Percentiles rank a stretch among this genome's conserved stretches.
phyloP scores from a whole-genome alignment of 2,329 filamentous ascomycete species.

The Daldinia eschscholtzii region DNA sequence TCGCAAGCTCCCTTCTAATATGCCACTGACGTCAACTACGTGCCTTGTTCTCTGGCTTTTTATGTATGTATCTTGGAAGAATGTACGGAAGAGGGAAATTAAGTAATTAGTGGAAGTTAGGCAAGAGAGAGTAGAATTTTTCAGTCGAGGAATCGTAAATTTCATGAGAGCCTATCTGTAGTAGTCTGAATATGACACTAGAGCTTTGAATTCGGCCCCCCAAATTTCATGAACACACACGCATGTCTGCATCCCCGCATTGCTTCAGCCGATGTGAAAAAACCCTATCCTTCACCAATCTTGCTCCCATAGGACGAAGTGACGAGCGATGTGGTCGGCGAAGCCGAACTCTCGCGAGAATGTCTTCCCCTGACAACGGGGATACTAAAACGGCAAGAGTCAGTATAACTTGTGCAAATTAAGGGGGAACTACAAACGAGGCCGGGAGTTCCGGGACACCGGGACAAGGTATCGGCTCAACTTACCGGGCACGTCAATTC shows the following conservation, averaged over 20 bases:
- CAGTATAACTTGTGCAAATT: not conserved
- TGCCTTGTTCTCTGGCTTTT: conserved; percentile 1
- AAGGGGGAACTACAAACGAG: not conserved
- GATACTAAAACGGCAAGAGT: not conserved
- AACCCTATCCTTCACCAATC: no score
- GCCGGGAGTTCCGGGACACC: not conserved
- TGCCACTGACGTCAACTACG: conserved; percentile 30
- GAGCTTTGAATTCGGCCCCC: no score
- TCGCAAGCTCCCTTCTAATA: conserved; percentile 14
- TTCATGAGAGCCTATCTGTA: not conserved
- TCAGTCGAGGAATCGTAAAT: not conserved
- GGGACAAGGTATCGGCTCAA: not conserved
- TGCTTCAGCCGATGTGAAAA: not conserved
- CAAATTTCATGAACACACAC: not conserved
- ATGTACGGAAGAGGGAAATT: not conserved
- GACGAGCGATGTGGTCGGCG: no score
- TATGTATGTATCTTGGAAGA: conserved; percentile 4
- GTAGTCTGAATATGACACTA: not conserved
- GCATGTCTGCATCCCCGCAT: not conserved
- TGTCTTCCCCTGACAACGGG: fast-evolving
- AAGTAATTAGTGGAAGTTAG: not conserved
- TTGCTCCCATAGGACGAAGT: no score
- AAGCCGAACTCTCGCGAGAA: no score
- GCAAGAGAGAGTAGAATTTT: not conserved
- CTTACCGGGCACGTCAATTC: not conserved